phyloP scores from a whole-genome alignment of 108 stramenopile species.

The Cyclotella atomus region DNA sequence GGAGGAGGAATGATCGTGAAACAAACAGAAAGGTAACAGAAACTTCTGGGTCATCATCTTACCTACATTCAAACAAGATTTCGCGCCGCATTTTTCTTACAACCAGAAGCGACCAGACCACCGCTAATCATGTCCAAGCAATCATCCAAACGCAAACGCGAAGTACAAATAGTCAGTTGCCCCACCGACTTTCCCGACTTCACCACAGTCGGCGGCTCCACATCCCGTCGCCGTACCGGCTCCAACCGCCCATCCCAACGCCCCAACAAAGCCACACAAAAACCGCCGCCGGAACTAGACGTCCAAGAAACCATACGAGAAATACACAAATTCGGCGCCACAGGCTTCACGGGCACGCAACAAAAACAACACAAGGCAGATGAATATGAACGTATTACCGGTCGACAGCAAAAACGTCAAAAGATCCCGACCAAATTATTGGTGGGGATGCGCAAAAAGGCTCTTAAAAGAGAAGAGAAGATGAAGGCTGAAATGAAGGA shows the following conservation, averaged over 20 bases:
- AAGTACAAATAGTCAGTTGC: constrained; percentile 59
- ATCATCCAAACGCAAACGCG: constrained; percentile 34
- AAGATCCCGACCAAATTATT: constrained; percentile 75
- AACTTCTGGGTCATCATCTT: no score
- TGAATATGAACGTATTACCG: constrained; percentile 73
- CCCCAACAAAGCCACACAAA: not conserved
- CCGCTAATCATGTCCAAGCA: not conserved
- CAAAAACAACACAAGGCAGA: constrained; percentile 68
- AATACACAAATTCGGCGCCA: constrained; percentile 74
- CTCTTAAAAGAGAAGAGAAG: constrained; percentile 62
- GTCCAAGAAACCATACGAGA: constrained; percentile 74
- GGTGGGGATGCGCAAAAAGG: constrained; percentile 74
- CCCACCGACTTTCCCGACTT: constrained; percentile 74
- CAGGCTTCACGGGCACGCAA: constrained; percentile 70
- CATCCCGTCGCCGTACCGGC: constrained; percentile 18
- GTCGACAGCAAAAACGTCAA: constrained; percentile 66
- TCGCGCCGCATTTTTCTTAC: not conserved
- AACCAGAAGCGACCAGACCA: not conserved
- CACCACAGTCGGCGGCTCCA: constrained; percentile 47
- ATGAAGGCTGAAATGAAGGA: constrained; percentile 63
- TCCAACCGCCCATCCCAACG: constrained; percentile 6
- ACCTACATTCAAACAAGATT: no score
- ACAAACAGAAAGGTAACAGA: no score
- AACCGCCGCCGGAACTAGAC: constrained; percentile 41
- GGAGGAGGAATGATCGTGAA: no score